Conservation (phyloP, 1,284 basidiomycete species). For the Ceratorhiza oryzae-sativae region DNA sequence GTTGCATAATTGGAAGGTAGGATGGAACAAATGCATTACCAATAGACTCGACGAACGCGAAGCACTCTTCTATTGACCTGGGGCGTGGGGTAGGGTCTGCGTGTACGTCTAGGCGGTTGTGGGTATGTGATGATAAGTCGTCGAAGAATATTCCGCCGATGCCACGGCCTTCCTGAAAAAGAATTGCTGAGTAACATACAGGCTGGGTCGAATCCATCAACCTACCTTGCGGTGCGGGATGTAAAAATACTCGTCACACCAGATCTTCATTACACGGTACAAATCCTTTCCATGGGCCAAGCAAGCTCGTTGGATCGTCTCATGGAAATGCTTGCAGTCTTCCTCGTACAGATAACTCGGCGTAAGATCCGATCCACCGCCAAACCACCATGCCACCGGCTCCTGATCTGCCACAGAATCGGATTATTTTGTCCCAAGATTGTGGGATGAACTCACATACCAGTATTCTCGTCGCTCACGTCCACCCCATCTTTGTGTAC, state of each 20-base stretch:
- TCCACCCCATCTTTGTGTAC: conserved; percentile 60
- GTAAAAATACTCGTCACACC: conserved; percentile 98
- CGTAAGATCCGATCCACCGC: conserved; percentile 95
- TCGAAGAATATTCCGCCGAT: conserved; percentile 98
- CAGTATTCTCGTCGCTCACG: conserved; percentile 48
- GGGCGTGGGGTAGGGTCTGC: conserved; percentile 40
- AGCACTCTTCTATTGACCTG: conserved; percentile 68
- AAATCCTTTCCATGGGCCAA: conserved; percentile 73
- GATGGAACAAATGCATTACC: conserved; percentile 86
- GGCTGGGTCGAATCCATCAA: not conserved
- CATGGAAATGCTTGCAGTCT: conserved; percentile 90
- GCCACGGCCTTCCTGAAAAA: conserved; percentile 75
- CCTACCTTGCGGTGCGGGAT: conserved; percentile 79
- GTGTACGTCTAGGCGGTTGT: conserved; percentile 57
- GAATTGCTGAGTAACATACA: not conserved
- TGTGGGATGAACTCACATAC: not conserved
- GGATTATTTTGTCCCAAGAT: not conserved
- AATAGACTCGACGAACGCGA: conserved; percentile 72
- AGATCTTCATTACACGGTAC: conserved; percentile 87
- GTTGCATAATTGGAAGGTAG: conserved; percentile 82
- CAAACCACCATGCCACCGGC: conserved; percentile 96
- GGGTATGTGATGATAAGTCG: conserved; percentile 72
- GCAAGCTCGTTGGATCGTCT: conserved; percentile 78
- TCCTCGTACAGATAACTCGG: conserved; percentile 91
- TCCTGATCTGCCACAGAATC: conserved; percentile 49